Base-by-base conservation (phyloP, 2,329 filamentous ascomycete genomes). In the Trichoderma sp. region DNA sequence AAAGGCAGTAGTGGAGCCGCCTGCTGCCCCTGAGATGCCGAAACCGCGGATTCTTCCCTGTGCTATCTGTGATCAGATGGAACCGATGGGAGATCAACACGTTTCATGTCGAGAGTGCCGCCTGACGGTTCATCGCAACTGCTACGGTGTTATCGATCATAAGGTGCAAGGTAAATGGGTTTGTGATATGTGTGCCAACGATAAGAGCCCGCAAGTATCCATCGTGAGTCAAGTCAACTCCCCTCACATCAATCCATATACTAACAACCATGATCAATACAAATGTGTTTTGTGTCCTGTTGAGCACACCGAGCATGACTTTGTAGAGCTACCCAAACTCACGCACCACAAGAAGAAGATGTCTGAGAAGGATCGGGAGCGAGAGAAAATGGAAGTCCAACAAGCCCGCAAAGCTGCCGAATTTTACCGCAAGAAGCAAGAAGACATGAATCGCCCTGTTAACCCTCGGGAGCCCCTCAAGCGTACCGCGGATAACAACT, bases 181-280 rank as follows among this genome's bases (percentile, higher is more conserved):
- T 56, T 99, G 97, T 83, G 97, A 98, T 84, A 97, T 95, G 90
- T 99, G 97, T 84, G 88, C 92, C 50, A 99, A 99, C 81, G 97
- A 99, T 82, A 95, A 95, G 83, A 96, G 93, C 80, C 95, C 96
- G 6, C 92, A 94, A 78, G 93, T 97, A 62, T 98, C 97, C n/a
- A 96, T 97, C 75, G 93, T 94, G 88, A 88, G 91, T 87, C 75
- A 33, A 18, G 12, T 38, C 53, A n/a, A 38, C n/a, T 29, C 21
- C 29, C 12, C 24, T 45, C 9, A 29, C 18, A 29, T 24, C 27
- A 18, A 35, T 33, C 11, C 7, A 16, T 35, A 74, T 35, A 74
- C 81, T 82, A 81, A 78, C 80, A 27, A 50, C 24, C 33, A 38
- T 38, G 29, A 41, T 79, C 92, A 93, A 81, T 98, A 98, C 84